Conservation (phyloP, 2,329 filamentous ascomycete species). For the Exophiala sp. region DNA sequence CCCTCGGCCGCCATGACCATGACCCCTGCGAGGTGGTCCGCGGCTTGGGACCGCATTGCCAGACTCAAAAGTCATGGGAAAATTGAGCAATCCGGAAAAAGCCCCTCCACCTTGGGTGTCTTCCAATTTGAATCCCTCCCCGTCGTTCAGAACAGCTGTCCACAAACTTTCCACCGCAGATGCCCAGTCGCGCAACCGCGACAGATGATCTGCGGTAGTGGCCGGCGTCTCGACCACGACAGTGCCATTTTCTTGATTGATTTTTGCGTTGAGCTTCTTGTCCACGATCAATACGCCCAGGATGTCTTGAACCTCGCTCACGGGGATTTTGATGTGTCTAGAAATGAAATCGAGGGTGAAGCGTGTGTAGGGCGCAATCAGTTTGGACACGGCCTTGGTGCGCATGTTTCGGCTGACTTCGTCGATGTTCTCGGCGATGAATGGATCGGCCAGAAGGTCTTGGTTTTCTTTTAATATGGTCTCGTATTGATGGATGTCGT, state of each 20-base stretch:
- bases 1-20: slow-evolving; percentile 11
- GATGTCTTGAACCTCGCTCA: slow-evolving; percentile 87
- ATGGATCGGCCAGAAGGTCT: slow-evolving; percentile 83
- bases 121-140: slow-evolving; percentile 57
- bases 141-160: slow-evolving; percentile 66
- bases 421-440: slow-evolving; percentile 98
- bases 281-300: slow-evolving; percentile 91
- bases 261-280: slow-evolving; percentile 75
- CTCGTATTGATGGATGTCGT: slow-evolving; percentile 90
- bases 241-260: slow-evolving; percentile 80
- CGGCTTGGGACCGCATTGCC: slow-evolving; percentile 19
- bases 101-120: slow-evolving; percentile 32
- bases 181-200: slow-evolving; percentile 67
- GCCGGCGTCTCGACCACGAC: slow-evolving; percentile 69
- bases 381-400: slow-evolving; percentile 86
- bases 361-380: slow-evolving; percentile 89
- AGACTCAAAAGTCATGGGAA: slow-evolving; percentile 14
- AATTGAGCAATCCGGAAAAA: slow-evolving; percentile 12
- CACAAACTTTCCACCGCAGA: slow-evolving; percentile 64
- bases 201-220: slow-evolving; percentile 57
- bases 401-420: slow-evolving; percentile 98
- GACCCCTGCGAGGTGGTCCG: slow-evolving; percentile 12
- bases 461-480: slow-evolving; percentile 78
- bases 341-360: slow-evolving; percentile 87
- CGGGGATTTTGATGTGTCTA: slow-evolving; percentile 75